These are phyloP conservation scores for Thielaviopsis ethacetica DNA, from an alignment of 2,329 filamentous ascomycete species.

Conservation along the genomic window DNA sequence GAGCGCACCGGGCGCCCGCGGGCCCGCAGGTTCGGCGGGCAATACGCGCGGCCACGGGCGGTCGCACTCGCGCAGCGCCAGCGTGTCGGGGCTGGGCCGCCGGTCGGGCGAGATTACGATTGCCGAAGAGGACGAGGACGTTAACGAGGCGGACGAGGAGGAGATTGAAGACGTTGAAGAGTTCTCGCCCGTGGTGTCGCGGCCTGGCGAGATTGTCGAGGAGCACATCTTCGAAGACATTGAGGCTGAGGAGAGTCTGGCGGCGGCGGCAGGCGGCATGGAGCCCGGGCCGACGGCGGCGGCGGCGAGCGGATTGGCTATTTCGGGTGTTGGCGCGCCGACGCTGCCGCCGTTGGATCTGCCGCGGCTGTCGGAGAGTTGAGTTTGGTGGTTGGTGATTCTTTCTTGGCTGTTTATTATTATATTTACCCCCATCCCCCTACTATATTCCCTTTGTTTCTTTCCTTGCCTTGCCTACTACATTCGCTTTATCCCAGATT, in stretches of 20 bases:
- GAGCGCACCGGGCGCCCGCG: conserved; percentile 15
- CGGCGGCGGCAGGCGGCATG: neutral
- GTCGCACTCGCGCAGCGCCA: conserved; percentile 36
- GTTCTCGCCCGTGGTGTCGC: conserved; percentile 7
- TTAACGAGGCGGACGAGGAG: conserved; percentile 26
- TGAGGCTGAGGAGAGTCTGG: conserved; percentile 8
- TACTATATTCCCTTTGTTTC: neutral
- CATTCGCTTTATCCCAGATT: neutral
- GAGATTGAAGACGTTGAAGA: conserved; percentile 29
- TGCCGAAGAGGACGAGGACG: conserved; percentile 45
- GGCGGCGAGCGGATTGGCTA: neutral
- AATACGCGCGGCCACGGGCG: conserved; percentile 26
- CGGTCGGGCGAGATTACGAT: conserved; percentile 62
- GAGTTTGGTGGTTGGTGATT: neutral
- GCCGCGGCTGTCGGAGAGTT: conserved; percentile 5
- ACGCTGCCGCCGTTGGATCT: conserved; percentile 7
- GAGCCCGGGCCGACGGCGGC: neutral
- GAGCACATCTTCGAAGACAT: conserved; percentile 14
- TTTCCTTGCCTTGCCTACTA: conserved; percentile 1
- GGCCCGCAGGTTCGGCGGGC: conserved; percentile 15
- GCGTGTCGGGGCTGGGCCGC: conserved; percentile 45
- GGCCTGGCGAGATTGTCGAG: conserved; percentile 7
- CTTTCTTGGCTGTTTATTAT: neutral
- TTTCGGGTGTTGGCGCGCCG: conserved; percentile 3
- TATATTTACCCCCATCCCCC: no score